phyloP scores from a whole-genome alignment of 179 eudicot genomes.

The Beta lomatogona region DNA sequence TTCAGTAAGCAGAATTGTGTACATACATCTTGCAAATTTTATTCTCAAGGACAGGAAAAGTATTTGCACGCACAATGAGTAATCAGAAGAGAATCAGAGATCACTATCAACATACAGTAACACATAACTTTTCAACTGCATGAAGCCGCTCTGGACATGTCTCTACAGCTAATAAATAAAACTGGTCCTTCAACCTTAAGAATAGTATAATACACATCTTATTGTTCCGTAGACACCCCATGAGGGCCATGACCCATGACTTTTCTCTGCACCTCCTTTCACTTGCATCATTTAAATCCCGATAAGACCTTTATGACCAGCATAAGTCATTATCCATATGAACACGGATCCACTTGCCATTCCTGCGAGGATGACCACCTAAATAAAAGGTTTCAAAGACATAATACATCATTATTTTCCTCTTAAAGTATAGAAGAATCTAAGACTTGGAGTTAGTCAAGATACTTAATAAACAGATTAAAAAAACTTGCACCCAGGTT shows the following conservation, averaged over 20 bases:
- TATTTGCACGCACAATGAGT: not conserved
- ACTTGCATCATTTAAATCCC: constrained; percentile 42
- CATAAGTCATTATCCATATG: constrained; percentile 56
- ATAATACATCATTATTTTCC: constrained; percentile 6
- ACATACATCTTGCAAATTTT: constrained; percentile 3
- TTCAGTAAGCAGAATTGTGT: not conserved
- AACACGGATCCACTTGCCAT: constrained; percentile 52
- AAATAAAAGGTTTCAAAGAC: not conserved
- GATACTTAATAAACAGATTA: not conserved
- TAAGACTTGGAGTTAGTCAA: not conserved
- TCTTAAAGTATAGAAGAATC: not conserved
- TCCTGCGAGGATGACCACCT: constrained; percentile 69
- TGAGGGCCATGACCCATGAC: not conserved
- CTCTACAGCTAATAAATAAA: constrained; percentile 5
- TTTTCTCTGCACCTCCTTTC: not conserved
- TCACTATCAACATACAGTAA: not conserved
- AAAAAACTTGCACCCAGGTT: not conserved
- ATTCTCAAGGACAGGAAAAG: not conserved
- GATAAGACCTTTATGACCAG: constrained; percentile 71
- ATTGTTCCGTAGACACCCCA: not conserved
- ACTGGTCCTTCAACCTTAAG: not conserved
- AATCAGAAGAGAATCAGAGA: not conserved
- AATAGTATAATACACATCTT: not conserved
- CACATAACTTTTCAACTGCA: not conserved
- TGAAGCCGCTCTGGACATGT: not conserved